These are phyloP conservation scores for Dipodascopsis uninucleata DNA, from an alignment of 805 yeast species.

Conservation along the genomic window DNA sequence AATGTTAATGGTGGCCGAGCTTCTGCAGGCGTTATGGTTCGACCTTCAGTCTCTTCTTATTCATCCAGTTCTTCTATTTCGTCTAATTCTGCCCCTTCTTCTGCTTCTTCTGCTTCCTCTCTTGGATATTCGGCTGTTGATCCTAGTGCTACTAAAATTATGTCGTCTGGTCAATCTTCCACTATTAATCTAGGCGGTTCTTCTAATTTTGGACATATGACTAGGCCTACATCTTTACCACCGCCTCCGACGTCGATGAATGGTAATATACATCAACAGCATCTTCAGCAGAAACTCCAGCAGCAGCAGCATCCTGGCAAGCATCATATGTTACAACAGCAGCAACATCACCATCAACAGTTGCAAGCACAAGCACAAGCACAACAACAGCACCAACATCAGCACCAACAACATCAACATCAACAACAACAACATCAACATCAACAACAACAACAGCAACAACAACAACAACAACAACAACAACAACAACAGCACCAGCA, in stretches of 20 bases:
- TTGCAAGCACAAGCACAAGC: constrained; percentile 15
- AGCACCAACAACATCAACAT: constrained; percentile 26
- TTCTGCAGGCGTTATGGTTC: no score
- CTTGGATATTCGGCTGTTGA: no score
- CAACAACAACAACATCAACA: constrained; percentile 29
- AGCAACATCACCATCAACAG: constrained; percentile 11
- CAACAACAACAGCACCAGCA: constrained; percentile 9
- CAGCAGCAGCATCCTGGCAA: constrained; percentile 13
- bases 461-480: constrained; percentile 22
- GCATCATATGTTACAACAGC: constrained; percentile 8
- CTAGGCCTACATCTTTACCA: constrained; percentile 8
- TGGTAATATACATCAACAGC: constrained; percentile 17
- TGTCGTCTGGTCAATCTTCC: no score
- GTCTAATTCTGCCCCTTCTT: no score
- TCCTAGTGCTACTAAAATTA: no score
- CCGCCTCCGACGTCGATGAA: constrained; percentile 30
- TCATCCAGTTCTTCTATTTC: no score
- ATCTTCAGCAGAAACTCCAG: neutral
- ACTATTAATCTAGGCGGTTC: no score
- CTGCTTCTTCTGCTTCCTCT: no score
- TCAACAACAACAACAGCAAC: constrained; percentile 22
- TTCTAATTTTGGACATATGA: no score
- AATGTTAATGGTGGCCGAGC: no score
- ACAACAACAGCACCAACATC: constrained; percentile 25
- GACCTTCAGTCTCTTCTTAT: no score